Conservation (phyloP, 2,329 filamentous ascomycete genomes). For the Hypomyces rosellus region DNA sequence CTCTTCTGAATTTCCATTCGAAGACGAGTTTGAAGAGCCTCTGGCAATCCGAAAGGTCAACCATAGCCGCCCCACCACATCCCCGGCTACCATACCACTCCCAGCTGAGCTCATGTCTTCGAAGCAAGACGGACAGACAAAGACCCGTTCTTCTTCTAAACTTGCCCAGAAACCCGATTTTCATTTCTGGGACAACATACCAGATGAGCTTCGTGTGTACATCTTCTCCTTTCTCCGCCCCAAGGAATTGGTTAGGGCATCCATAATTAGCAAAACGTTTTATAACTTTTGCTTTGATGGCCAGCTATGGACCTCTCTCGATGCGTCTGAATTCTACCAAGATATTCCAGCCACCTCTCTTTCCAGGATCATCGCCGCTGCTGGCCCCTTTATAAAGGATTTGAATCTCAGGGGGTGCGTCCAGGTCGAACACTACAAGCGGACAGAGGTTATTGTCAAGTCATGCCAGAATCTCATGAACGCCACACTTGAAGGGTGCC, state of each 20-base stretch:
- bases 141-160: slow-evolving; percentile 14
- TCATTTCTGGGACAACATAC: slow-evolving; percentile 76
- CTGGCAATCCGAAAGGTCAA: slow-evolving; percentile 51
- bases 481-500: slow-evolving; percentile 82
- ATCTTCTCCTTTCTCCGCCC: slow-evolving; percentile 72
- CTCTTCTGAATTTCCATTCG: slow-evolving; percentile 32
- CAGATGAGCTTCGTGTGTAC: slow-evolving; percentile 72
- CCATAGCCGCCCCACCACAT: slow-evolving; percentile 34
- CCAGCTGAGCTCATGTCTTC: slow-evolving; percentile 53
- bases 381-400: slow-evolving; percentile 84
- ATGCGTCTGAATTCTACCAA: slow-evolving; percentile 79
- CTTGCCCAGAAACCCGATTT: slow-evolving; percentile 31
- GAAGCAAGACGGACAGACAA: slow-evolving; percentile 23
- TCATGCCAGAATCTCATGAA: slow-evolving; percentile 82
- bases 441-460: slow-evolving; percentile 69
- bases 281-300: slow-evolving; percentile 86
- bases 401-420: slow-evolving; percentile 88
- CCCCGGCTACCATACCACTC: slow-evolving; percentile 50
- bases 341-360: slow-evolving; percentile 80
- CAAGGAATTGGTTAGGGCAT: slow-evolving; percentile 73
- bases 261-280: slow-evolving; percentile 71
- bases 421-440: slow-evolving; percentile 78
- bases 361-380: slow-evolving; percentile 74
- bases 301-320: slow-evolving; percentile 82
- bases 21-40: slow-evolving; percentile 38